These are phyloP conservation scores for Colletotrichum agaves DNA, from an alignment of 2,329 filamentous ascomycete species.

Conservation along the genomic window DNA sequence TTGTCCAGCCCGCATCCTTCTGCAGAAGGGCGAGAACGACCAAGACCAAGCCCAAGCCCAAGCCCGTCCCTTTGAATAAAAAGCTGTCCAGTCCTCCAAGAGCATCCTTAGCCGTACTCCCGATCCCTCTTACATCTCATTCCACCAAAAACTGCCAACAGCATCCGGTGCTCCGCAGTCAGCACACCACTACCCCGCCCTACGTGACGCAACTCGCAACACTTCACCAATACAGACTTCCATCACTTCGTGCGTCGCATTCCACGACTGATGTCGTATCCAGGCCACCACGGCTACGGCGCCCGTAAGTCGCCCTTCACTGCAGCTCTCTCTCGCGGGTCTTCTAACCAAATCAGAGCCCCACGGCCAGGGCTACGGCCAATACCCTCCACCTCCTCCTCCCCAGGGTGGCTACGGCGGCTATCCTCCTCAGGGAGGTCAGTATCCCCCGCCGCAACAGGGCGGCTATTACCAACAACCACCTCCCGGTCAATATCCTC, in stretches of 20 bases:
- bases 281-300: constrained; percentile 48
- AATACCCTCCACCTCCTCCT: constrained; percentile 44
- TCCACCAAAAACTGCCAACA: background rate
- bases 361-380: constrained; percentile 52
- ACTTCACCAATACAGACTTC: background rate
- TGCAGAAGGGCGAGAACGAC: background rate
- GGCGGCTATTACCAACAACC: constrained; percentile 49
- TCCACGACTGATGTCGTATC: constrained; percentile 47
- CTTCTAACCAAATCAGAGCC: constrained; percentile 20
- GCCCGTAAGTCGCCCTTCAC: constrained; percentile 43
- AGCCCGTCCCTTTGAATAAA: background rate
- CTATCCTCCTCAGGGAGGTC: constrained; percentile 44
- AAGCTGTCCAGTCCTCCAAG: constrained; percentile 9
- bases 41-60: background rate
- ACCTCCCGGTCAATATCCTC: constrained; percentile 49
- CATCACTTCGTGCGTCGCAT: constrained; percentile 26
- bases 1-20: background rate
- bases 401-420: constrained; percentile 45
- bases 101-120: background rate
- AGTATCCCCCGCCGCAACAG: constrained; percentile 53
- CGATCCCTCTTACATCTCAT: background rate
- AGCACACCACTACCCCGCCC: constrained; percentile 19
- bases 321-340: background rate
- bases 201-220: constrained; percentile 21
- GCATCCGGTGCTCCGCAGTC: constrained; percentile 17